Percentiles rank a stretch among this genome's conserved stretches.
Conservation (phyloP, 2,329 filamentous ascomycete genomes). For the Aspergillus brunneoviolaceus region DNA sequence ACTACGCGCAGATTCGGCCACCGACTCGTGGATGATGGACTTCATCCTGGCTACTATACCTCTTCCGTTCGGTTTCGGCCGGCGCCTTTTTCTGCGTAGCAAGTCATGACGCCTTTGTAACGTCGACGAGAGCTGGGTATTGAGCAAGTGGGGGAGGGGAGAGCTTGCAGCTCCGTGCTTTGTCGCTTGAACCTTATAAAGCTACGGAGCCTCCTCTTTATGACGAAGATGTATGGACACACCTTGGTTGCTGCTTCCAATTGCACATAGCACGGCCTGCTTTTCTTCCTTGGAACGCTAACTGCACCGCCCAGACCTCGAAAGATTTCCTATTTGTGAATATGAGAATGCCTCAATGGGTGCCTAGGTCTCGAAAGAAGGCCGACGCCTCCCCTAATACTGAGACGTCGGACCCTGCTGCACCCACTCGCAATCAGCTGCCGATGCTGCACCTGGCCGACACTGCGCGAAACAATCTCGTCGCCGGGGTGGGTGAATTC, state of each 20-base stretch:
- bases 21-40: not conserved
- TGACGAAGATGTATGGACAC: not conserved
- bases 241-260: no score
- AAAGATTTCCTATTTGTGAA: no score
- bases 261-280: no score
- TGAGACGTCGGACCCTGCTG: not conserved
- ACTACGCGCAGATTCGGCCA: not conserved
- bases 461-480: conserved; percentile 43
- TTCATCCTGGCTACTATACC: not conserved
- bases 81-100: not conserved
- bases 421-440: conserved; percentile 20
- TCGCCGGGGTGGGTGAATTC: conserved; percentile 52
- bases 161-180: not conserved
- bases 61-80: not conserved
- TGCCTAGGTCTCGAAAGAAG: not conserved
- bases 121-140: not conserved
- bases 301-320: no score
- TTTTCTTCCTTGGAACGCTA: no score
- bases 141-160: no score
- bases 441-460: conserved; percentile 38
- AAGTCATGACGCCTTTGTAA: conserved; percentile 1
- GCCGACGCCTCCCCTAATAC: not conserved
- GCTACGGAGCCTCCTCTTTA: not conserved
- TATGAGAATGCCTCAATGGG: not conserved
- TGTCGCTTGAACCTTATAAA: not conserved